These are phyloP conservation scores for Colletotrichum tropicicola DNA, from an alignment of 2,329 filamentous ascomycete species.

Conservation along the genomic window DNA sequence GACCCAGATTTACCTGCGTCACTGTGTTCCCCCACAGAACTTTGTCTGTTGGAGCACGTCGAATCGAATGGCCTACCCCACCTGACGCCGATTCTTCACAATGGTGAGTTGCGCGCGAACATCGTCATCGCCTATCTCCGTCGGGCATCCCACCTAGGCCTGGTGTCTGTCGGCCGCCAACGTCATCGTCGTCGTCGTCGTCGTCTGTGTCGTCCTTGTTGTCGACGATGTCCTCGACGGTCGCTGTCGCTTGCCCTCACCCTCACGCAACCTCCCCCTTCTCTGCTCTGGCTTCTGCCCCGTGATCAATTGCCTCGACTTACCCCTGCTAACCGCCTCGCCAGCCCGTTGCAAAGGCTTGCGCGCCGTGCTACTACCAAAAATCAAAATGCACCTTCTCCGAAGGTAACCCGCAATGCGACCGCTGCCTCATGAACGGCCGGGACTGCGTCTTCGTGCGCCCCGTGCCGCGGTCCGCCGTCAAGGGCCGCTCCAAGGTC, in stretches of 20 bases:
- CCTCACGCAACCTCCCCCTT: too few relatives aligned
- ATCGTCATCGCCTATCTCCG: constrained; percentile 12
- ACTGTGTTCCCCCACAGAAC: constrained; percentile 17
- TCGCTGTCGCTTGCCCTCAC: neutral
- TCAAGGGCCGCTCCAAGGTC: constrained; percentile 22
- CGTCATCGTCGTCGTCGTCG: neutral
- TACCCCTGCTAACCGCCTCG: too few relatives aligned
- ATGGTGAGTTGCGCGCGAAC: constrained; percentile 27
- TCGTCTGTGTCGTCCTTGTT: neutral
- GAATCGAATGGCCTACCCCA: constrained; percentile 29
- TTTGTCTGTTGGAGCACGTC: constrained; percentile 26
- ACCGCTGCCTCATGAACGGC: constrained; percentile 28
- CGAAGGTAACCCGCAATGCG: constrained; percentile 28
- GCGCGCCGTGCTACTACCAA: constrained; percentile 30
- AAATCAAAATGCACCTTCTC: constrained; percentile 30
- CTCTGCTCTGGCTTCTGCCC: too few relatives aligned
- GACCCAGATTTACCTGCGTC: constrained; percentile 15
- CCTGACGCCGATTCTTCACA: constrained; percentile 21
- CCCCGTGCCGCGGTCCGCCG: constrained; percentile 25
- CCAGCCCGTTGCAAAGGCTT: constrained; percentile 28
- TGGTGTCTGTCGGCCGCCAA: neutral
- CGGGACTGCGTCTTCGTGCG: constrained; percentile 31
- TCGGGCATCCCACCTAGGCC: too few relatives aligned
- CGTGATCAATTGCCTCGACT: too few relatives aligned
- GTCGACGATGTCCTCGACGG: neutral